Conservation (phyloP, 257 asterid species). For the Solanum tarapatanum region DNA sequence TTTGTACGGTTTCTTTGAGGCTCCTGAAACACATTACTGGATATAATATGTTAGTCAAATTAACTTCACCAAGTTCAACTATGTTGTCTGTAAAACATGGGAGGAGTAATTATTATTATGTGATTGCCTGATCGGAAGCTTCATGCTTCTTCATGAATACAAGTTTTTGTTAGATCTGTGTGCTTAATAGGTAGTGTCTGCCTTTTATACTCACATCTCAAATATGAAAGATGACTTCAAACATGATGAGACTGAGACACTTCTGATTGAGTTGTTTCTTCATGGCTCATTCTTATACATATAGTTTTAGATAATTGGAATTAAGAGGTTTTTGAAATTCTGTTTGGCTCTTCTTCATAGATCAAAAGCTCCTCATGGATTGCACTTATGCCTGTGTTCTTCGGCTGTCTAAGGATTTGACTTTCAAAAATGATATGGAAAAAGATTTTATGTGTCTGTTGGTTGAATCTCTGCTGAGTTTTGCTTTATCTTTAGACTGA, state of each 20-base stretch:
- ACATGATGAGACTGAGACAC: not conserved
- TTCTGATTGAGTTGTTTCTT: not conserved
- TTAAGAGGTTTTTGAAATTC: not conserved
- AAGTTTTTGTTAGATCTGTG: not conserved
- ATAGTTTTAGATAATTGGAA: not conserved
- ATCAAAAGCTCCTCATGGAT: not conserved
- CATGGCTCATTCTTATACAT: not conserved
- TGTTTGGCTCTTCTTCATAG: not conserved
- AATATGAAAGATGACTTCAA: not conserved
- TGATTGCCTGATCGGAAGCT: not conserved
- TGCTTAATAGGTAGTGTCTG: not conserved
- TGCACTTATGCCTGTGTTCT: not conserved
- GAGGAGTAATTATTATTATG: not conserved
- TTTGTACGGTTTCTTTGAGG: not conserved
- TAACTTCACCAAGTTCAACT: not conserved
- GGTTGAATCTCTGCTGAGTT: not conserved
- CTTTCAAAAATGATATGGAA: not conserved
- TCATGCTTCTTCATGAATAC: not conserved
- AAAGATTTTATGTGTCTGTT: not conserved
- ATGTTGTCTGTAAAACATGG: not conserved
- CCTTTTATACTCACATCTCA: not conserved
- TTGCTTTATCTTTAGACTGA: not conserved
- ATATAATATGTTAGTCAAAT: not conserved
- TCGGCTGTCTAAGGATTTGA: not conserved
- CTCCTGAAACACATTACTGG: not conserved